phyloP scores from a whole-genome alignment of 768 basidiomycete genomes.

The Leccinum fibrillosum region DNA sequence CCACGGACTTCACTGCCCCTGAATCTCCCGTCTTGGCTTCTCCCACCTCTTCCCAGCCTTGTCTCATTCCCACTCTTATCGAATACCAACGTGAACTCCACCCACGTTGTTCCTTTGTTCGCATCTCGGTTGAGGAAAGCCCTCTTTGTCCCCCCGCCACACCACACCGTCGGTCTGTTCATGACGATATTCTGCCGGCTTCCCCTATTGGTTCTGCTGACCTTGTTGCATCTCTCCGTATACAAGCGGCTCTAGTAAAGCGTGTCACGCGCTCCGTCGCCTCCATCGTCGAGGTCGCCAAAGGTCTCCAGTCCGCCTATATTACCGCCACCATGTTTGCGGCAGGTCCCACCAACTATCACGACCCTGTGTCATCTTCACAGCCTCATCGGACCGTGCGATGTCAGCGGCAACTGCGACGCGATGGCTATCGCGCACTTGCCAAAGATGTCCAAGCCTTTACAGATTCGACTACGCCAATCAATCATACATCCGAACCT shows the following conservation, averaged over 20 bases:
- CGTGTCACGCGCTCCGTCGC: slow-evolving; percentile 37
- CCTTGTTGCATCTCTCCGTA: background rate
- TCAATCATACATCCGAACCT: slow-evolving; percentile 17
- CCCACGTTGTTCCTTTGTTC: slow-evolving; percentile 34
- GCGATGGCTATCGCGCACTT: slow-evolving; percentile 43
- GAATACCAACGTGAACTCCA: slow-evolving; percentile 33
- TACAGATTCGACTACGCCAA: slow-evolving; percentile 20
- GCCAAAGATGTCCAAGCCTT: slow-evolving; percentile 43
- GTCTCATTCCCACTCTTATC: slow-evolving; percentile 29
- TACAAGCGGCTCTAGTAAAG: slow-evolving; percentile 15
- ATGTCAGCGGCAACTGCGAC: slow-evolving; percentile 19
- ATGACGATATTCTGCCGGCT: slow-evolving; percentile 21
- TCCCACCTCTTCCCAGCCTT: slow-evolving; percentile 24
- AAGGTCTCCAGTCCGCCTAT: slow-evolving; percentile 56
- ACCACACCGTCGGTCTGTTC: slow-evolving; percentile 2
- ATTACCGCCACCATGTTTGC: slow-evolving; percentile 51
- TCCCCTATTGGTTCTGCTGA: background rate
- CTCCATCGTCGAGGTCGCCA: slow-evolving; percentile 49
- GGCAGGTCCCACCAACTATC: slow-evolving; percentile 30
- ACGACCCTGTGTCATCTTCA: slow-evolving; percentile 11
- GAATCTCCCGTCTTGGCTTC: slow-evolving; percentile 34
- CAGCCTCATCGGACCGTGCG: slow-evolving; percentile 11
- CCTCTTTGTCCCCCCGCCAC: slow-evolving; percentile 30
- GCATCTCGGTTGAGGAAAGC: slow-evolving; percentile 36
- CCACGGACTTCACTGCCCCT: slow-evolving; percentile 33